Evolutionary conservation across 2,329 filamentous ascomycete genomes (phyloP).

Genomic region (Xylaria multiplex): DNA sequence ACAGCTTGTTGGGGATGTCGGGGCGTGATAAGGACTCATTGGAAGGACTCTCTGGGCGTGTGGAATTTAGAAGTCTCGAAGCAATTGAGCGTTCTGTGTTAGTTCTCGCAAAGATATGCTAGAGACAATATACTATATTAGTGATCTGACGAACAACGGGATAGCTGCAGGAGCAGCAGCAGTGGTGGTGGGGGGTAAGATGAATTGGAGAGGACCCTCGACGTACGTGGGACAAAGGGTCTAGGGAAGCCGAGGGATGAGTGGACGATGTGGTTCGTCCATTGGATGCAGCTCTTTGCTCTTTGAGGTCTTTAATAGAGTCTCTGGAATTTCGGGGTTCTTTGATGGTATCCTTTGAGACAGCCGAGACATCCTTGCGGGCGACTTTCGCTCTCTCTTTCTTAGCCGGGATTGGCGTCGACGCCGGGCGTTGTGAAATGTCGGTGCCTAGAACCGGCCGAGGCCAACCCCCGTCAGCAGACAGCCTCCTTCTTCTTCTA

Average conservation of each 20-base stretch:
- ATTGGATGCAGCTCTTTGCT: constrained; percentile 31
- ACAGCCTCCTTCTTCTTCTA: constrained; percentile 3
- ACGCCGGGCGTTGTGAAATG: constrained; percentile 35
- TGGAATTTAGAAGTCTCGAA: constrained; percentile 62
- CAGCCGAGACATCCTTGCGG: constrained; percentile 41
- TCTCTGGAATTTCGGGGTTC: constrained; percentile 41
- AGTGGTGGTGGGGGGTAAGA: constrained; percentile 27
- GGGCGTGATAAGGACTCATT: constrained; percentile 54
- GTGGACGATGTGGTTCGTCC: constrained; percentile 38
- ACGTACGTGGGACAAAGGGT: constrained; percentile 74
- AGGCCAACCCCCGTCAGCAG: constrained; percentile 29
- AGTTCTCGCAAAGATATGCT: constrained; percentile 59
- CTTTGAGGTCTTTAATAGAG: constrained; percentile 23
- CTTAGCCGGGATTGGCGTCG: constrained; percentile 37
- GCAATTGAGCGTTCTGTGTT: constrained; percentile 49
- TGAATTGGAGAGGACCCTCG: constrained; percentile 27
- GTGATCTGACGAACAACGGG: background rate
- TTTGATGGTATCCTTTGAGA: constrained; percentile 42
- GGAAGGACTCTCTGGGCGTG: constrained; percentile 63
- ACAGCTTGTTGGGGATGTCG: constrained; percentile 54
- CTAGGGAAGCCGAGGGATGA: constrained; percentile 59
- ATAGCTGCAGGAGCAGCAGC: constrained; percentile 18
- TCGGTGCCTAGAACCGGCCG: constrained; percentile 40
- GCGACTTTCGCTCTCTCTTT: constrained; percentile 42
- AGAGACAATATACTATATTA: constrained; percentile 22